Percentiles rank a stretch among this genome's conserved stretches.
phyloP scores from a whole-genome alignment of 306 rosid species.

The Sophora flavescens region DNA sequence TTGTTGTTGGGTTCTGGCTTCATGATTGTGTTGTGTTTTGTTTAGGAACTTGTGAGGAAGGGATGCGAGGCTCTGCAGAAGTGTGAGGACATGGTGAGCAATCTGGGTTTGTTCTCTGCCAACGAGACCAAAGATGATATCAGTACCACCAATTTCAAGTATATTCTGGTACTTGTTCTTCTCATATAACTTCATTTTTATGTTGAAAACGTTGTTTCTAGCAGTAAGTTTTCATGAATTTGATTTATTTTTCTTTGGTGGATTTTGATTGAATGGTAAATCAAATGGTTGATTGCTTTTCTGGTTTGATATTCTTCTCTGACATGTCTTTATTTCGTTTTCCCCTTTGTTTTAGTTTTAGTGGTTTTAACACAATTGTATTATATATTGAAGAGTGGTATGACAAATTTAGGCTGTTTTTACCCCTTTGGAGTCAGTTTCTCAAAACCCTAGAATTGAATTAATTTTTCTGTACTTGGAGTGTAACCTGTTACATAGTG shows the following conservation, averaged over 20 bases:
- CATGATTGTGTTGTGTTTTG: not conserved
- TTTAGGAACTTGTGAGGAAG: constrained; percentile 74
- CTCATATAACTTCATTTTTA: too few relatives aligned
- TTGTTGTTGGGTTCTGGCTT: not conserved
- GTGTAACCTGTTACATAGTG: not conserved
- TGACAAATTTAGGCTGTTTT: not conserved
- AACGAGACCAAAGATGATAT: constrained; percentile 96
- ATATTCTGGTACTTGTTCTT: constrained; percentile 68
- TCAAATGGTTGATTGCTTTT: constrained; percentile 1
- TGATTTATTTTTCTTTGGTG: not conserved
- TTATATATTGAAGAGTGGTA: not conserved
- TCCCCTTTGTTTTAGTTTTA: not conserved
- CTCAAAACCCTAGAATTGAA: not conserved
- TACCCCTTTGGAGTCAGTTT: not conserved
- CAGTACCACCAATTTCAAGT: constrained; percentile 82
- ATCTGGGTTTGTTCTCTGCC: constrained; percentile 81
- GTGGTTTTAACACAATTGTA: not conserved
- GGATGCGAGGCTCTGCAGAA: constrained; percentile 68
- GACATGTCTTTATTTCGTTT: not conserved
- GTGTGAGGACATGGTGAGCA: constrained; percentile 87
- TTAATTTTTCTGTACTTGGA: not conserved
- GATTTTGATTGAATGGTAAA: not conserved
- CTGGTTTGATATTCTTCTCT: not conserved
- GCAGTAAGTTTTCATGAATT: not conserved
- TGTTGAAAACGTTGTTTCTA: not conserved